These are phyloP conservation scores for Sclerotinia minor DNA, from an alignment of 2,329 filamentous ascomycete genomes.

Conservation along the genomic window DNA sequence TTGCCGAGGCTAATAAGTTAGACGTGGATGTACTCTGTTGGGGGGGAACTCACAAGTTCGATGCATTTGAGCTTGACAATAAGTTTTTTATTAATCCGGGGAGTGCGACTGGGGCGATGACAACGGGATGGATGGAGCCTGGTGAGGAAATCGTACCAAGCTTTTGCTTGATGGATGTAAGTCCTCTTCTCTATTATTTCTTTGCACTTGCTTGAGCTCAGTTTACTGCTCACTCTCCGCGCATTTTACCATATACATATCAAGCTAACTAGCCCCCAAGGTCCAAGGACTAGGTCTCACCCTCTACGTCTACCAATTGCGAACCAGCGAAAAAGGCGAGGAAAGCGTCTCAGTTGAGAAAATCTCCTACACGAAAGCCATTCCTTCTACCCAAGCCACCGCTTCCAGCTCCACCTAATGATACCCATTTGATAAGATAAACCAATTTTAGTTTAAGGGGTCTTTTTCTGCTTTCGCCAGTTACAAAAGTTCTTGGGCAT, in stretches of 20 bases:
- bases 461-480: neutral
- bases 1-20: conserved; percentile 67
- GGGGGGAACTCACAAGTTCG: conserved; percentile 67
- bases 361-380: conserved; percentile 80
- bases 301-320: conserved; percentile 87
- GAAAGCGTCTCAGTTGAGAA: conserved; percentile 84
- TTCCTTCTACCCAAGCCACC: conserved; percentile 31
- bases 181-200: conserved; percentile 44
- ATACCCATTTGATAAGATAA: conserved; percentile 23
- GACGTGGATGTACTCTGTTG: conserved; percentile 70
- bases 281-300: conserved; percentile 95
- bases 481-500: conserved; percentile 15
- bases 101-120: conserved; percentile 64
- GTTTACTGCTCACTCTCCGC: neutral
- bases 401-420: conserved; percentile 31
- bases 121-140: conserved; percentile 57
- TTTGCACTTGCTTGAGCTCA: neutral
- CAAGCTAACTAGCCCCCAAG: conserved; percentile 47
- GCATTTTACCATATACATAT: neutral
- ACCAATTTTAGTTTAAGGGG: conserved; percentile 4
- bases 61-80: conserved; percentile 72
- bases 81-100: conserved; percentile 73
- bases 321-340: conserved; percentile 72
- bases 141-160: conserved; percentile 79
- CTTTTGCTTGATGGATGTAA: conserved; percentile 96